A percentile compares a stretch with the other conserved stretches of the same genome.
Conservation (phyloP, 495 filamentous ascomycete genomes). For the Penicillium dipodomyicola region DNA sequence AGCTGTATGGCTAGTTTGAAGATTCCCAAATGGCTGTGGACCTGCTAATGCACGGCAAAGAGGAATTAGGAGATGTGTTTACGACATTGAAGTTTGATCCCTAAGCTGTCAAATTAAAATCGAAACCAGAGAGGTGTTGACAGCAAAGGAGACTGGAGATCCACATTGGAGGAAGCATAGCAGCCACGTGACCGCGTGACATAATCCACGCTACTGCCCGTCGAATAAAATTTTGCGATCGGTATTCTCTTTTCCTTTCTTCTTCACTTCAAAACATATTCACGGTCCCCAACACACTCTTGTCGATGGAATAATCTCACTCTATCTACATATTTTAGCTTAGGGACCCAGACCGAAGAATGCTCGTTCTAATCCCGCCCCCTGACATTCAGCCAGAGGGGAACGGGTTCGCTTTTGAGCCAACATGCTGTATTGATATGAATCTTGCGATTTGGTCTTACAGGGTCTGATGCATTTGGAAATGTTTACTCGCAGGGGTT, state of each 20-base stretch:
- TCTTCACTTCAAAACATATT: conserved; percentile 25
- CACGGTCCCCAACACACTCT: conserved; percentile 46
- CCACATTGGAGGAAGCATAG: not conserved
- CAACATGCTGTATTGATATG: conserved; percentile 26
- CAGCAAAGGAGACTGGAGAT: not conserved
- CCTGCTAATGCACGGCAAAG: too few species aligned
- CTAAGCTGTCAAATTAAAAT: not conserved
- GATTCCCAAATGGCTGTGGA: too few species aligned
- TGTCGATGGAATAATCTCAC: conserved; percentile 35
- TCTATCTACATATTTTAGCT: conserved; percentile 43
- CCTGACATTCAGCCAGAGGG: conserved; percentile 34
- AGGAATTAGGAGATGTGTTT: too few species aligned
- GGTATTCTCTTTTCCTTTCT: conserved; percentile 23
- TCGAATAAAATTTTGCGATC: conserved; percentile 19
- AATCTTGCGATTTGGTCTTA: not conserved
- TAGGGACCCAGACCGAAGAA: conserved; percentile 46
- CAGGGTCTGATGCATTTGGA: not conserved
- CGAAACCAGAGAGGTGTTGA: not conserved
- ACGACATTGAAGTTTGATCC: too few species aligned
- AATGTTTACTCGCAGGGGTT: not conserved
- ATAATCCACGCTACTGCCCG: conserved; percentile 10
- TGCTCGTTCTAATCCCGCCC: conserved; percentile 53
- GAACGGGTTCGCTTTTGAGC: conserved; percentile 53
- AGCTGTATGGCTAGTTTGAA: too few species aligned
- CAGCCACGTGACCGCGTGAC: conserved; percentile 1